A percentile compares a stretch with the other conserved stretches of the same genome.
phyloP scores from a whole-genome alignment of 2,329 filamentous ascomycete species.

The Colletotrichum scovillei region DNA sequence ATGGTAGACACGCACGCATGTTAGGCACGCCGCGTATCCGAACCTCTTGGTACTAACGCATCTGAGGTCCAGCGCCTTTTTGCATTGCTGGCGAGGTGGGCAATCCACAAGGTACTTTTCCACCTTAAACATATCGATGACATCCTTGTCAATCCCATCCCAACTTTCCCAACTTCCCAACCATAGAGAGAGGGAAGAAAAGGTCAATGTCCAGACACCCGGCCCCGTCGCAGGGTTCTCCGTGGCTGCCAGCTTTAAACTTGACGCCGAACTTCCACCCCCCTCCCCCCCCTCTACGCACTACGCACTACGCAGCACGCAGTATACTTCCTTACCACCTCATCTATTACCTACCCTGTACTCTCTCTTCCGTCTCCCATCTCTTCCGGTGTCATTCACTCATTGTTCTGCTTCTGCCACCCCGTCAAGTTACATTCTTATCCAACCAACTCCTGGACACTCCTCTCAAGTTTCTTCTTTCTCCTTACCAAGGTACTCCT shows the following conservation, averaged over 20 bases:
- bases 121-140: neutral
- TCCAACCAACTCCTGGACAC: slow-evolving; percentile 9
- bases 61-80: neutral
- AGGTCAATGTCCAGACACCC: neutral
- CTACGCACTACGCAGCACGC: neutral
- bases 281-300: neutral
- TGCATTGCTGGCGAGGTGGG: neutral
- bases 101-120: neutral
- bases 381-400: neutral
- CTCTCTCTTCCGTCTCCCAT: neutral
- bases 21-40: neutral
- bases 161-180: neutral
- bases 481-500: neutral
- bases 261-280: slow-evolving; percentile 21
- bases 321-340: neutral
- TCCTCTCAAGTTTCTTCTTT: slow-evolving; percentile 17
- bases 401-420: neutral
- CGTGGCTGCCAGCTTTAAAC: slow-evolving; percentile 28
- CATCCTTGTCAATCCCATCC: slow-evolving; percentile 11
- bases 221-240: slow-evolving; percentile 19
- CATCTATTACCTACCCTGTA: too few relatives aligned
- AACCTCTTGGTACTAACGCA: neutral
- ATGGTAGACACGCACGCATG: too few relatives aligned
- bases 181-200: neutral
- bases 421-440: neutral